Conservation (phyloP, 306 rosid genomes). For the Quercus aquifolioides region DNA sequence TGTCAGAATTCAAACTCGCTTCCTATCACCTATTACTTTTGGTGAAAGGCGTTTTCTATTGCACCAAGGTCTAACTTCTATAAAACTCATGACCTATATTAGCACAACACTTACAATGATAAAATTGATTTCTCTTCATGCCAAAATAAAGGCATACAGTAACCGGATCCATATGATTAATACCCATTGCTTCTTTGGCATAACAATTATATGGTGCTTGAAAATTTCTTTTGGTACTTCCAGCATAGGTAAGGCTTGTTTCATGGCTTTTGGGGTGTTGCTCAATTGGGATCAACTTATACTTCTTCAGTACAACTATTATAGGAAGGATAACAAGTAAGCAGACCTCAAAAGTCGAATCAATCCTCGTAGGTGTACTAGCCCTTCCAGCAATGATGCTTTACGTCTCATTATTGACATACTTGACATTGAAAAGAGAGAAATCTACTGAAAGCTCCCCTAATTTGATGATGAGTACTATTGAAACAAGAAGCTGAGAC, state of each 20-base stretch:
- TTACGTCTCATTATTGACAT: background rate
- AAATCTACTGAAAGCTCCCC: background rate
- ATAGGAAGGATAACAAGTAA: background rate
- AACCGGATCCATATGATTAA: no score
- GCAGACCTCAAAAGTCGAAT: background rate
- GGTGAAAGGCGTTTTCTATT: no score
- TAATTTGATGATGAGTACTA: background rate
- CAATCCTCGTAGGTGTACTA: background rate
- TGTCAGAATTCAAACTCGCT: no score
- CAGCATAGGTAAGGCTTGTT: background rate
- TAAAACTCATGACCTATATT: no score
- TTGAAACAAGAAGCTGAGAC: background rate
- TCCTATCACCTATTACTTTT: no score
- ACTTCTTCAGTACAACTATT: background rate
- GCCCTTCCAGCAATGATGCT: background rate
- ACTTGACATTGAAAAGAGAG: background rate
- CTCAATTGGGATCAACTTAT: constrained; percentile 7
- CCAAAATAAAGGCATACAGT: no score
- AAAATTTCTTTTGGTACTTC: background rate
- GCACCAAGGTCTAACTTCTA: no score
- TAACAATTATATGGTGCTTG: background rate
- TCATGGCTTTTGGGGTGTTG: constrained; percentile 7
- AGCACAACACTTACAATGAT: no score
- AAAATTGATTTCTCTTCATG: no score
- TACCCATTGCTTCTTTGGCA: no score